These are phyloP conservation scores for Amauroascus niger DNA, from an alignment of 2,329 filamentous ascomycete genomes.

Conservation along the genomic window DNA sequence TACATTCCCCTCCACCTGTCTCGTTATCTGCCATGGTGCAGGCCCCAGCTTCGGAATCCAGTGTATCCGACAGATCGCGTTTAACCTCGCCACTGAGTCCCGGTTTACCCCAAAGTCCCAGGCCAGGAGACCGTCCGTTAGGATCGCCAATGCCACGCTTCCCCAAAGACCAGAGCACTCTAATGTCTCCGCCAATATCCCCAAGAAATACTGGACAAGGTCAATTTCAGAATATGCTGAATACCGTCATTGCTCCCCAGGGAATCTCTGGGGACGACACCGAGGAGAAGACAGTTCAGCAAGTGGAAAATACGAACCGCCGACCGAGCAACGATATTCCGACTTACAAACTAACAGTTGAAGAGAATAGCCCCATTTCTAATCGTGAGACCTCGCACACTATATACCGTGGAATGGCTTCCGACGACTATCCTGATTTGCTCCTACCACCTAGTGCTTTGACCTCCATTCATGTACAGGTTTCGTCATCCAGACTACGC, in stretches of 20 bases:
- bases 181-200: constrained; percentile 60
- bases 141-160: constrained; percentile 51
- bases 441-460: constrained; percentile 81
- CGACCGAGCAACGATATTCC: neutral
- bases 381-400: neutral
- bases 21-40: constrained; percentile 16
- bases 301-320: neutral
- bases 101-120: constrained; percentile 54
- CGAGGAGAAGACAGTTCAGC: constrained; percentile 19
- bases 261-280: neutral
- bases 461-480: constrained; percentile 72
- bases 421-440: constrained; percentile 77
- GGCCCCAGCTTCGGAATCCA: constrained; percentile 21
- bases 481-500: constrained; percentile 89
- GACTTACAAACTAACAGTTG: constrained; percentile 9
- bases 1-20: constrained; percentile 24
- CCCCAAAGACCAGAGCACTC: constrained; percentile 42
- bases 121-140: constrained; percentile 51
- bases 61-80: constrained; percentile 26
- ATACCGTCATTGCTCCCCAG: constrained; percentile 46
- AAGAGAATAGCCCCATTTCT: constrained; percentile 26
- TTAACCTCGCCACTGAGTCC: constrained; percentile 47
- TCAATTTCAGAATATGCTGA: constrained; percentile 44
- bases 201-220: constrained; percentile 55
- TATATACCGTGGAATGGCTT: constrained; percentile 68